Base-by-base conservation (phyloP, 768 basidiomycete genomes). In the Termitomyces sp. region DNA sequence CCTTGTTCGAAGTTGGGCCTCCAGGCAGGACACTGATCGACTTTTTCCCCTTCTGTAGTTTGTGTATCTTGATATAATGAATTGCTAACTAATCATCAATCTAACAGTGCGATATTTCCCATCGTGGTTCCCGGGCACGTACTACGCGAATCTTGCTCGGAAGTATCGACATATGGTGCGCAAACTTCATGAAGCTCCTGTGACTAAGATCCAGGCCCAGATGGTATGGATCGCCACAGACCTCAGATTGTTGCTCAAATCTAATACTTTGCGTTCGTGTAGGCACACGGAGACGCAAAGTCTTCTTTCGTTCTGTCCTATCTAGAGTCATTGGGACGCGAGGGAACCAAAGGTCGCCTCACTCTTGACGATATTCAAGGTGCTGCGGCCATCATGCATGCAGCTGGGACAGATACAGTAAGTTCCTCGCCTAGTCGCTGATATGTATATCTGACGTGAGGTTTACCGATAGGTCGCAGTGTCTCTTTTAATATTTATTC, bases 111-210 rank as follows among this genome's bases (percentile, higher is more conserved):
- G 41, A 50, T 33, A 61, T 51, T 52, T 61, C 11, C 60, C 61
- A 14, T 57, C 58, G 0, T 64, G 61, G 57, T 62, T 64, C 28
- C 63, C 63, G 10, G 61, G 56, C 6, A 52, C 56, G 10, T 53
- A 50, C 42, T 59, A 59, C 26, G 61, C 55, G 15, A 44, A 37
- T 9, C 50, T 57, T 47, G 61, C 58, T 11, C 48, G 61, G 10
- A 55, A 47, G 15, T 40, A 45, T 19, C 48, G 44, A n/a, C 31
- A 53, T 26, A 3, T 33, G 17, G 42, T 59, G 9, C 37, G 40
- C 28, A 35, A 19, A 37, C 50, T 56, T 31, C 42, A 50, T 42
- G 49, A 59, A 38, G 31, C 23, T 26, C 58, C 45, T 10, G 30
- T 56, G 11, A 38, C 49, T 10, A 52, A 23, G 31, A 43, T 59